Conservation (phyloP, 768 basidiomycete species). For the Chalciporus pseudorubinellus region DNA sequence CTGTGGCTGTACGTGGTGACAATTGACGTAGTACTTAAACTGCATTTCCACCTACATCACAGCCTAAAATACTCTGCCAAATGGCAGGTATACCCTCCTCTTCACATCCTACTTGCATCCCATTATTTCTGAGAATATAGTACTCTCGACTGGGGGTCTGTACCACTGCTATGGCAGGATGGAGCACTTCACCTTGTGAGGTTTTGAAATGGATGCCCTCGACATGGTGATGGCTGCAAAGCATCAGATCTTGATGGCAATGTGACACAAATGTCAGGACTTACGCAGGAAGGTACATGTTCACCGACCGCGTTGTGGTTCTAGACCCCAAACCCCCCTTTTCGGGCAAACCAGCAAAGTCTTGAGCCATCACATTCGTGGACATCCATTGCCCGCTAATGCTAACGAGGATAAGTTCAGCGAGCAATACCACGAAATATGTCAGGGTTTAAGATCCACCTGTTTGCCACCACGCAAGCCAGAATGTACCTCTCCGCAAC, state of each 20-base stretch:
- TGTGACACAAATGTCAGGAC: constrained; percentile 18
- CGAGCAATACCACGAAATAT: not conserved
- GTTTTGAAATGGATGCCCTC: constrained; percentile 71
- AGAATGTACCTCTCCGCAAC: constrained; percentile 65
- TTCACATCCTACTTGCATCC: constrained; percentile 74
- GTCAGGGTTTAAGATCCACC: constrained; percentile 36
- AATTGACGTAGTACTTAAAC: not conserved
- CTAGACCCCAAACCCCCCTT: constrained; percentile 11
- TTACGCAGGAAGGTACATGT: constrained; percentile 66
- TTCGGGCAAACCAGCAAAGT: constrained; percentile 52
- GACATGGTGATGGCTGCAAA: constrained; percentile 64
- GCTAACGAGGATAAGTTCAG: constrained; percentile 35
- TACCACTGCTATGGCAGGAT: constrained; percentile 62
- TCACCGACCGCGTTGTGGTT: constrained; percentile 34
- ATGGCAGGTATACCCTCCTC: constrained; percentile 64
- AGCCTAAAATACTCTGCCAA: constrained; percentile 61
- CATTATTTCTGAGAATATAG: constrained; percentile 68
- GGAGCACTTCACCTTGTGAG: constrained; percentile 42
- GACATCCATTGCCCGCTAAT: constrained; percentile 72
- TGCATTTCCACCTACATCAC: constrained; percentile 27
- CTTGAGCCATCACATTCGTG: constrained; percentile 66
- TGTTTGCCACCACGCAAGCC: constrained; percentile 71
- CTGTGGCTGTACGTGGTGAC: no score
- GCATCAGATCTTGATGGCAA: not conserved
- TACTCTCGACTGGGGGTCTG: constrained; percentile 71